Percentiles rank a stretch among this genome's conserved stretches.
phyloP scores from a whole-genome alignment of 2,329 filamentous ascomycete genomes.

The Cercospora brassicicola region DNA sequence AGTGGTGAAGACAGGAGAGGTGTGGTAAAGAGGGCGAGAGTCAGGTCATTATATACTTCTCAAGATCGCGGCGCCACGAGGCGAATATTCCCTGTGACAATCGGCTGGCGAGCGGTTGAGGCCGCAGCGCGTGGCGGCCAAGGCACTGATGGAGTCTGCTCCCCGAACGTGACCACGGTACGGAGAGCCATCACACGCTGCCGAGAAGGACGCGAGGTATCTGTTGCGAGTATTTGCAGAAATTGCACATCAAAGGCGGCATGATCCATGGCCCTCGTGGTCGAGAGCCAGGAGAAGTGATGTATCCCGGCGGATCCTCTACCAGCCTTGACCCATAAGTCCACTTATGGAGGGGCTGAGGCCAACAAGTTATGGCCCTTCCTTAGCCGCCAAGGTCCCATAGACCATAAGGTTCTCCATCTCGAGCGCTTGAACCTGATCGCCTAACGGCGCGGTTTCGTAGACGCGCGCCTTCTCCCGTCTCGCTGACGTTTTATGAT shows the following conservation, averaged over 20 bases:
- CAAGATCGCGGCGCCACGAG: not conserved
- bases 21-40: not conserved
- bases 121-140: slow-evolving; percentile 1
- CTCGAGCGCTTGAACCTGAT: not conserved
- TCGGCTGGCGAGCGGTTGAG: not conserved
- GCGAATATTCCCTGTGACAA: not conserved
- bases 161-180: not conserved
- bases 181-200: not conserved
- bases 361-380: not conserved
- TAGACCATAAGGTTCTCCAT: not conserved
- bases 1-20: not conserved
- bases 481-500: slow-evolving; percentile 1
- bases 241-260: not conserved
- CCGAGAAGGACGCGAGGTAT: slow-evolving; percentile 4
- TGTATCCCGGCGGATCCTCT: slow-evolving; percentile 6
- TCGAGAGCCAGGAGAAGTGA: slow-evolving; percentile 10
- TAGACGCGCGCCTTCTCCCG: not conserved
- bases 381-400: slow-evolving; percentile 5
- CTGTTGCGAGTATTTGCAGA: not conserved
- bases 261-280: slow-evolving; percentile 7
- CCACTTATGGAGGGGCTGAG: not conserved
- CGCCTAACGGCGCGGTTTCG: not conserved
- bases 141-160: not conserved
- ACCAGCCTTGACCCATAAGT: not conserved
- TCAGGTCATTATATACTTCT: slow-evolving; percentile 5